phyloP scores from a whole-genome alignment of 78 protist genomes.

The Mastigamoeba balamuthi region DNA sequence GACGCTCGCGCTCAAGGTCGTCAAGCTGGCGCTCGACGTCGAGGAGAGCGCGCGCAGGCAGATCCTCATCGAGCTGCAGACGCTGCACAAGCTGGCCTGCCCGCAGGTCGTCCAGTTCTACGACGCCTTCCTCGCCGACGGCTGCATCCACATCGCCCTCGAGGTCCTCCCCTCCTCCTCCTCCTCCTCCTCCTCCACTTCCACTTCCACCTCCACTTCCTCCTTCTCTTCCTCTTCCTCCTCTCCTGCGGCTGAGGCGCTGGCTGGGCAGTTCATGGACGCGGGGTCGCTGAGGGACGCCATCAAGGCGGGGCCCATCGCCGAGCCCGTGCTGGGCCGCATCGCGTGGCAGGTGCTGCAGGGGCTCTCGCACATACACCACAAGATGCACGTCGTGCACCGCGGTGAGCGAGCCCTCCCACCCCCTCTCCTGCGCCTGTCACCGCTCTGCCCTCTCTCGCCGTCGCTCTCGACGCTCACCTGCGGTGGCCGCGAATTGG shows the following conservation, averaged over 20 bases:
- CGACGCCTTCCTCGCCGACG: slow-evolving; percentile 65
- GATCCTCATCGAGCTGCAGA: slow-evolving; percentile 47
- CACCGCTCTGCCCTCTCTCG: no score
- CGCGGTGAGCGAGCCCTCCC: no score
- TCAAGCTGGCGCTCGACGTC: slow-evolving; percentile 43
- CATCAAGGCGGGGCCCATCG: slow-evolving; percentile 6
- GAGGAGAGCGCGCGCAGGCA: slow-evolving; percentile 48
- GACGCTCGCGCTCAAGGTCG: slow-evolving; percentile 42
- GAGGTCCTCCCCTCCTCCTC: no score
- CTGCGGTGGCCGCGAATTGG: no score
- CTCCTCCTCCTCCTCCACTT: no score
- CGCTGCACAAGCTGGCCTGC: slow-evolving; percentile 39
- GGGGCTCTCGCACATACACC: slow-evolving; percentile 58
- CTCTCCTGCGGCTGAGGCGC: no score
- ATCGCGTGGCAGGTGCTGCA: slow-evolving; percentile 29
- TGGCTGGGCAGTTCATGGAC: slow-evolving; percentile 58
- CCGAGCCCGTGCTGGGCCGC: slow-evolving; percentile 31
- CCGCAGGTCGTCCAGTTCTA: slow-evolving; percentile 38
- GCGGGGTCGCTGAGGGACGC: slow-evolving; percentile 31
- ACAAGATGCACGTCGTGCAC: slow-evolving; percentile 41
- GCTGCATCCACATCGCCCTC: slow-evolving; percentile 35
- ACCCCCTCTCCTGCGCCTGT: no score
- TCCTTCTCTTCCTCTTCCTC: no score
- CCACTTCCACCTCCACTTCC: no score
- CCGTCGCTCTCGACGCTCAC: no score